A percentile compares a stretch with the other conserved stretches of the same genome.
Conservation (phyloP, 345 rosid species). For the Boechera divaricarpa region DNA sequence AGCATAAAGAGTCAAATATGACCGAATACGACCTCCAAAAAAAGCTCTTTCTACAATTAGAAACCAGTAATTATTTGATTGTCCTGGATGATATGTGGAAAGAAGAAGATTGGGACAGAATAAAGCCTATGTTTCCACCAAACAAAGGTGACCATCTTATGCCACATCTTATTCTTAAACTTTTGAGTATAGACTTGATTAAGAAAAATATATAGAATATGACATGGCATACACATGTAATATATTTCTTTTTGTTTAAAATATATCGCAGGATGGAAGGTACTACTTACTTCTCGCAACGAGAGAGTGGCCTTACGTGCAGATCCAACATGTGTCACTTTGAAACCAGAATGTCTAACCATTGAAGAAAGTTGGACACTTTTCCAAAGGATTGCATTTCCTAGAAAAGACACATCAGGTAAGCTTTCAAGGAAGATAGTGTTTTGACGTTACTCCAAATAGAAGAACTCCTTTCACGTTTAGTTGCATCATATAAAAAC, state of each 20-base stretch:
- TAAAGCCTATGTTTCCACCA: constrained; percentile 39
- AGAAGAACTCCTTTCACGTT: too few species aligned
- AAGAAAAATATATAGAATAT: too few species aligned
- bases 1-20: not conserved
- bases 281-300: constrained; percentile 55
- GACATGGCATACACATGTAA: too few species aligned
- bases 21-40: constrained; percentile 30
- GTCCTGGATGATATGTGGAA: constrained; percentile 56
- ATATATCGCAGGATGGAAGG: constrained; percentile 37
- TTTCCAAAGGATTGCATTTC: too few species aligned
- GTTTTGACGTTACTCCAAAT: too few species aligned
- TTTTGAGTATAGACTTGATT: too few species aligned
- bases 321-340: not conserved
- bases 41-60: constrained; percentile 20
- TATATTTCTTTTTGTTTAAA: not conserved
- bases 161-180: not conserved
- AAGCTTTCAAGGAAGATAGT: too few species aligned
- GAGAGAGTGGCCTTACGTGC: too few species aligned
- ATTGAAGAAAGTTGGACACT: too few species aligned
- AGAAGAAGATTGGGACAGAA: constrained; percentile 39
- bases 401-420: too few species aligned
- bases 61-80: constrained; percentile 42
- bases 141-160: not conserved
- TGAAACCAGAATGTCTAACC: too few species aligned
- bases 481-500: too few species aligned